These are phyloP conservation scores for Pilasporangium apinafurcum DNA, from an alignment of 352 stramenopile species.

Conservation along the genomic window DNA sequence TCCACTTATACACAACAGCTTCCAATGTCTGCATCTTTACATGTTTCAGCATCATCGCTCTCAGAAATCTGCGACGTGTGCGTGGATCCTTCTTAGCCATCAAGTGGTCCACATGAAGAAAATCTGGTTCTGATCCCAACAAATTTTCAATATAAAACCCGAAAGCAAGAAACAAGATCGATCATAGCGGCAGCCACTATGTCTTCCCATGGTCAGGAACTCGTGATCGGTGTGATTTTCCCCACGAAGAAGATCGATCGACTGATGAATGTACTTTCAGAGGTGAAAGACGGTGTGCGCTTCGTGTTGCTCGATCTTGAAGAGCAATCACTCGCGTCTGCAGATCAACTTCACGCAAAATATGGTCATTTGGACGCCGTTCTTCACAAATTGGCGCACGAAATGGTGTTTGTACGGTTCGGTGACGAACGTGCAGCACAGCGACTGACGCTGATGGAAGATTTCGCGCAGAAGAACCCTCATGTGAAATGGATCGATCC, in stretches of 20 bases:
- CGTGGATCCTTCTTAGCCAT: too few species aligned
- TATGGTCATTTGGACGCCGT: conserved; percentile 54
- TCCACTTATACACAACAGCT: too few species aligned
- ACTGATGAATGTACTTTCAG: conserved; percentile 53
- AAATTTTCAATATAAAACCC: too few species aligned
- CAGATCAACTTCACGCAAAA: conserved; percentile 23
- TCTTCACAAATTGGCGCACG: conserved; percentile 79
- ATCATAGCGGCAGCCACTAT: too few species aligned
- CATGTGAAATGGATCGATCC: conserved; percentile 57
- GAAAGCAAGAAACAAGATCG: too few species aligned
- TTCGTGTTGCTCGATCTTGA: conserved; percentile 78
- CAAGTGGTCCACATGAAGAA: too few species aligned
- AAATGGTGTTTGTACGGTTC: conserved; percentile 70
- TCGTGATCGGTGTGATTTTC: conserved; percentile 75
- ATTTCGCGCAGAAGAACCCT: conserved; percentile 33
- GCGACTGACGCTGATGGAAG: conserved; percentile 48
- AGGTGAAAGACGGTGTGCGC: conserved; percentile 34
- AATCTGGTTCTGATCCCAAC: too few species aligned
- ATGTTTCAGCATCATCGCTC: not conserved
- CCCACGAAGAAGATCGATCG: conserved; percentile 79
- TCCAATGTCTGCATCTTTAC: too few species aligned
- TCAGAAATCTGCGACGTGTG: conserved; percentile 3
- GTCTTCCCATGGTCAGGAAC: conserved; percentile 6
- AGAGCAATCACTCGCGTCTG: conserved; percentile 15
- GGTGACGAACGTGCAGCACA: conserved; percentile 32